Evolutionary conservation across 1,284 basidiomycete genomes (phyloP).

Genomic region (Ceratorhiza oryzae-sativae): DNA sequence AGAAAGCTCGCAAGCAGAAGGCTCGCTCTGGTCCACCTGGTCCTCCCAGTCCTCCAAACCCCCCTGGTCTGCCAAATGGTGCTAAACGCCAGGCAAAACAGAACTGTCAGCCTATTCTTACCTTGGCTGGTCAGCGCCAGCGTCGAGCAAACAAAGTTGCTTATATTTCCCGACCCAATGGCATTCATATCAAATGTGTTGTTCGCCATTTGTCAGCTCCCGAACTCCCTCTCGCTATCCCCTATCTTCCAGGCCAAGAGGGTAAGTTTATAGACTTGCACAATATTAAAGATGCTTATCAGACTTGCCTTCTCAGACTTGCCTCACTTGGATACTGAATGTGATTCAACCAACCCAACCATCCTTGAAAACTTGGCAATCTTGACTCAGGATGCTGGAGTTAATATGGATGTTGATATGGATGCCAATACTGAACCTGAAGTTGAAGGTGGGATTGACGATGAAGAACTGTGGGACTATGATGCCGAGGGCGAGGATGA

Average conservation of each 20-base stretch:
- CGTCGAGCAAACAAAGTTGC: not conserved
- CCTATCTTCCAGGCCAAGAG: slow-evolving; percentile 10
- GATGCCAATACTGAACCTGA: too few species aligned
- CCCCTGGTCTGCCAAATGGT: not conserved
- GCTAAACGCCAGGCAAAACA: too few species aligned
- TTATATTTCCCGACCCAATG: not conserved
- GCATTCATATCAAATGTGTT: not conserved
- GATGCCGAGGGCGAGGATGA: slow-evolving; percentile 19
- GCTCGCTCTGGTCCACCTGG: not conserved
- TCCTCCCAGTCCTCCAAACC: not conserved
- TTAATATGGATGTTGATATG: too few species aligned
- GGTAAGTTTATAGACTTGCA: not conserved
- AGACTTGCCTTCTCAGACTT: not conserved
- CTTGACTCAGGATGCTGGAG: not conserved
- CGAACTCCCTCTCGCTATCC: not conserved
- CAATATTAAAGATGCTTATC: not conserved
- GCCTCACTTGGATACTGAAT: slow-evolving; percentile 2
- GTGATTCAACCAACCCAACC: not conserved
- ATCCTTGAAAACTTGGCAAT: not conserved
- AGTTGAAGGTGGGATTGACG: not conserved
- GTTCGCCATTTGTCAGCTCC: not conserved
- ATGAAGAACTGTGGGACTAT: not conserved
- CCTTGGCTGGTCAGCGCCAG: not conserved
- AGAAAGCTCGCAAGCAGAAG: not conserved
- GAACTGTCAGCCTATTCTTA: not conserved